Percentiles rank a stretch among this genome's conserved stretches.
phyloP scores from a whole-genome alignment of 306 rosid genomes.

The Mimosa pudica region DNA sequence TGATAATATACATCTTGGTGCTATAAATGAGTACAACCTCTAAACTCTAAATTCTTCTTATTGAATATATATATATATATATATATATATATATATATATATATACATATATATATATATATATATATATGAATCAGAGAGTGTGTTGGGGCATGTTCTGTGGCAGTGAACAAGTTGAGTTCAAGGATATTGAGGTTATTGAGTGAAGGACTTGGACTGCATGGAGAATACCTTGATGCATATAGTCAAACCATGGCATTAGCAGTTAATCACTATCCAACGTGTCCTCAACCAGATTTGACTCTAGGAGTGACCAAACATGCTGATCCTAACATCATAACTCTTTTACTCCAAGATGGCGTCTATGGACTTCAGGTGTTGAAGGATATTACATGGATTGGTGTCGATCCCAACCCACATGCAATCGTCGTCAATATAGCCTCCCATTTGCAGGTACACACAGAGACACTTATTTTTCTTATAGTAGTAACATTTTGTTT shows the following conservation, averaged over 20 bases:
- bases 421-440: conserved; percentile 34
- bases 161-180: conserved; percentile 1
- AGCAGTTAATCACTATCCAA: conserved; percentile 28
- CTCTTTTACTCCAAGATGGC: conserved; percentile 39
- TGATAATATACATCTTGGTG: no score
- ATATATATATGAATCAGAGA: background rate
- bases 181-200: conserved; percentile 17
- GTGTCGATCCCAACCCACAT: conserved; percentile 34
- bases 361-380: conserved; percentile 40
- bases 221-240: conserved; percentile 33
- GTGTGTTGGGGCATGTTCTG: conserved; percentile 17
- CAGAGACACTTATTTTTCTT: no score
- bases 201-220: conserved; percentile 14
- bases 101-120: background rate
- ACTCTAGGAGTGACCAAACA: conserved; percentile 35
- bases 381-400: conserved; percentile 38
- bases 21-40: no score
- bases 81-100: background rate
- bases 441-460: no score
- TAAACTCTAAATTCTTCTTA: no score
- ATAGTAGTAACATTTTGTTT: no score
- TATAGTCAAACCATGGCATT: conserved; percentile 1
- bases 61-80: no score
- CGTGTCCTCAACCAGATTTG: conserved; percentile 45
- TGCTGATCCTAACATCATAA: conserved; percentile 36